Evolutionary conservation across 495 filamentous ascomycete species (phyloP), one percentile per base, ranked within the genome.

Genomic region (Pyronema omphalodes): DNA sequence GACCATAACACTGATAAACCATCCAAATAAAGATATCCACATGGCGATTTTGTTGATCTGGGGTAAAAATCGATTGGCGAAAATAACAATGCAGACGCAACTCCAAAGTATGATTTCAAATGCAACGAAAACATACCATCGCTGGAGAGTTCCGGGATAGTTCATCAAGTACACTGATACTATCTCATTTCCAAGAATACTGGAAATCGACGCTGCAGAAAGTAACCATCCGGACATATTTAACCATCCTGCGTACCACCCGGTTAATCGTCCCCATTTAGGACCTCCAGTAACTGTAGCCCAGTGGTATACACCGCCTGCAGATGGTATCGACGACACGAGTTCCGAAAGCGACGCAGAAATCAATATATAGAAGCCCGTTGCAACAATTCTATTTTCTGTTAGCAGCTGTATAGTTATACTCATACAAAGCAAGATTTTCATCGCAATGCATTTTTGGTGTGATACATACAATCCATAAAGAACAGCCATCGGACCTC

Each of bases 301-400:
- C 84, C 84, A 91, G 65, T 91, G 85, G 58, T 89, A 89, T 1
- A 93, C 84, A 39, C 85, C 83, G n/a, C 79, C 82, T 7, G 80
- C 76, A 0, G 83, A 86, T 0, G 85, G 85, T 58, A 91, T 83
- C 0, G 82, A 74, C 1, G 84, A 88, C 9, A 86, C 81, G 44
- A 89, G 71, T 69, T 89, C 77, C 7, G 79, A 77, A 36, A 84
- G 75, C 3, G 75, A 80, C 3, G 76, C 73, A 0, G 73, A 72
- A 37, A 76, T 71, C 23, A 76, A 59, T 56, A 68, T 70, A 57
- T 77, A 77, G 49, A 71, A 76, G 14, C 74, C 51, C 3, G 72
- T 73, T 0, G 73, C 73, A 4, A 72, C 53, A 23, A 71, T 65
- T 7, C 60, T 63, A 9, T 6, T 4, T 12, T 23, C 11, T n/a